Percentiles rank a stretch among this genome's conserved stretches.
Evolutionary conservation across 306 rosid species (phyloP).

Genomic region (Carpinus viminea): DNA sequence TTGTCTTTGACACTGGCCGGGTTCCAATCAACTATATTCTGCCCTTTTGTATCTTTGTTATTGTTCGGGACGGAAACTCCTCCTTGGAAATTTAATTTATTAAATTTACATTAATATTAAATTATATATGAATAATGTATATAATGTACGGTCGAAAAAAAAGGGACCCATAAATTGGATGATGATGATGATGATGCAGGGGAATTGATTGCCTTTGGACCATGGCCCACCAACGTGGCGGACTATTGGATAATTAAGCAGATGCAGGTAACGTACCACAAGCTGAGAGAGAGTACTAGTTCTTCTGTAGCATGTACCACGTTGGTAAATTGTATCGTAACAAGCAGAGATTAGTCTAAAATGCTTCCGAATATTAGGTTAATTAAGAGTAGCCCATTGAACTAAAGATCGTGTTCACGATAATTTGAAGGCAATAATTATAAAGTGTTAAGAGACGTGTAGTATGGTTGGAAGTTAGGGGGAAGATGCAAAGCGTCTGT

Average conservation of each 20-base stretch:
- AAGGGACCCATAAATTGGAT: conserved; percentile 29
- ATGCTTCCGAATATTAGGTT: too few species aligned
- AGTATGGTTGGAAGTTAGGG: conserved; percentile 31
- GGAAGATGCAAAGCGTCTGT: conserved; percentile 10
- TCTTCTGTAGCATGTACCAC: conserved; percentile 37
- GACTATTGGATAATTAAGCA: conserved; percentile 39
- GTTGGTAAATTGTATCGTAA: conserved; percentile 41
- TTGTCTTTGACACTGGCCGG: too few species aligned
- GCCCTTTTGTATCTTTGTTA: too few species aligned
- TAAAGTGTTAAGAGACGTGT: neutral
- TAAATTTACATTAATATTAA: too few species aligned
- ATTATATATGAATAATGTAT: too few species aligned
- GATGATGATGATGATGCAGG: conserved; percentile 24
- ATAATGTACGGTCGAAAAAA: too few species aligned
- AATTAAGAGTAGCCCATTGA: too few species aligned
- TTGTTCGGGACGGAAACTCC: too few species aligned
- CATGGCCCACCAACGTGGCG: conserved; percentile 48
- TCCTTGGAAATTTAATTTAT: too few species aligned
- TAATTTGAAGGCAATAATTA: neutral
- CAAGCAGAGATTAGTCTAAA: neutral
- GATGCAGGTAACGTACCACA: conserved; percentile 37
- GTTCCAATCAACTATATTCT: too few species aligned
- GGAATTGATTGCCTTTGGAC: conserved; percentile 32
- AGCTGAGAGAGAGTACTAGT: conserved; percentile 24
- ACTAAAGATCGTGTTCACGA: too few species aligned